Base-by-base conservation (phyloP, 164 flowering plant species). In the Chimonanthus praecox region DNA sequence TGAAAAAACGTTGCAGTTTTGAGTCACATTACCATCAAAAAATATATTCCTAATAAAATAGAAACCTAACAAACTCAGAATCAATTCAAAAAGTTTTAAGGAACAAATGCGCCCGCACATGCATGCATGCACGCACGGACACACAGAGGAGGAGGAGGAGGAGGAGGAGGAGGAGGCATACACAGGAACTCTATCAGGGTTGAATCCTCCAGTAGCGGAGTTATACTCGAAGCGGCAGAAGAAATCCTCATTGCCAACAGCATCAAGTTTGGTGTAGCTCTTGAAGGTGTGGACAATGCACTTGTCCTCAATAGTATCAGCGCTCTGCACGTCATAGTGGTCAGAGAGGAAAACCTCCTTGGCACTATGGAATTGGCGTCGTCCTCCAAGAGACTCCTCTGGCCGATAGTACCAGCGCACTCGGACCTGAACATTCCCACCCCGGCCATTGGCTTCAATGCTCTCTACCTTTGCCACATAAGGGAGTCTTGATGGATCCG, bases 101-200 rank as follows among this genome's bases (percentile, higher is more conserved):
- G 20, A 5, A 4, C 7, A 15, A 66, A 66, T 33, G 33, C 2
- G 33, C 0, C 33, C 33, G 2, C 33, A 1, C 33, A 21, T 21
- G 33, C 33, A 33, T 1, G 33, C 33, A 1, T 1, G 2, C 33
- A 1, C 1, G 33, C 33, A 66, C 2, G 15, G 1, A 54, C 60
- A 54, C 10, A 54, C 16, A 13, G 51, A 9, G 2, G 51, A 5
- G 51, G 58, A 7, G 21, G 21, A 7, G 21, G 21, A 20, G 21
- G 21, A 0, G 60, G 60, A 16, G 7, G 15, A 50, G 33, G 10
- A 49, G 61, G 61, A 33, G 6, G 20, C 45, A 82, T 82, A 88
- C 91, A 88, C 91, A 65, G 89, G 89, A 64, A 88, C 89, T 16
- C 89, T 78, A 80, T 88, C 91, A 4, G 91, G 91, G 0, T 81